A percentile compares a stretch with the other conserved stretches of the same genome.
These are phyloP conservation scores for Durotheca rogersii DNA, from an alignment of 495 filamentous ascomycete species.

Conservation along the genomic window DNA sequence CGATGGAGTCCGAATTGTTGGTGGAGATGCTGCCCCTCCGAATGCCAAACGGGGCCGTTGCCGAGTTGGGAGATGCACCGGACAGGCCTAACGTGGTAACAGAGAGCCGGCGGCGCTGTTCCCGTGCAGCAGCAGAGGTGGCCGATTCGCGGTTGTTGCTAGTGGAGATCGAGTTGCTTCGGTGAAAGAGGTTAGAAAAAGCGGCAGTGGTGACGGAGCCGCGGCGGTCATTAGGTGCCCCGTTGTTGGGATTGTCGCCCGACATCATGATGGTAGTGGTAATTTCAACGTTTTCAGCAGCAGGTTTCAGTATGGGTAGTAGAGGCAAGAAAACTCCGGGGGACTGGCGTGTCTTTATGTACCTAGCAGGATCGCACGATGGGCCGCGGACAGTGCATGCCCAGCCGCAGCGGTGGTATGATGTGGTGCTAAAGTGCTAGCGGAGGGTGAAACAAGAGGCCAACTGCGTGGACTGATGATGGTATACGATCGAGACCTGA, in stretches of 20 bases:
- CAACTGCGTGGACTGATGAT: conserved; percentile 18
- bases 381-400: conserved; percentile 11
- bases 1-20: conserved; percentile 70
- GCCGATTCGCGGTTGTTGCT: conserved; percentile 62
- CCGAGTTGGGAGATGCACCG: conserved; percentile 68
- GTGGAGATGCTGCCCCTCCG: conserved; percentile 77
- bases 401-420: conserved; percentile 20
- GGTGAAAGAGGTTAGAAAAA: conserved; percentile 56
- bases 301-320: conserved; percentile 1
- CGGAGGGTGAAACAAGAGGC: conserved; percentile 19
- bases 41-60: conserved; percentile 54
- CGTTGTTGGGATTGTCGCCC: conserved; percentile 36
- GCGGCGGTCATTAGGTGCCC: conserved; percentile 50
- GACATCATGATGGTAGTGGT: conserved; percentile 26
- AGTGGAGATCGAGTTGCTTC: conserved; percentile 48
- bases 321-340: not conserved
- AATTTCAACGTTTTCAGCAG: not conserved
- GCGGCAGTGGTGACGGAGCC: conserved; percentile 56
- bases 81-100: conserved; percentile 82
- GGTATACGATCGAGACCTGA: conserved; percentile 3
- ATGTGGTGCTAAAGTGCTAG: conserved; percentile 28
- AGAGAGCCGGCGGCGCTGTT: conserved; percentile 81
- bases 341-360: conserved; percentile 8
- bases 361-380: conserved; percentile 16
- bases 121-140: conserved; percentile 63